Evolutionary conservation across 1,139 yeast species (phyloP).

Genomic region (Candida pseudocylindracea): DNA sequence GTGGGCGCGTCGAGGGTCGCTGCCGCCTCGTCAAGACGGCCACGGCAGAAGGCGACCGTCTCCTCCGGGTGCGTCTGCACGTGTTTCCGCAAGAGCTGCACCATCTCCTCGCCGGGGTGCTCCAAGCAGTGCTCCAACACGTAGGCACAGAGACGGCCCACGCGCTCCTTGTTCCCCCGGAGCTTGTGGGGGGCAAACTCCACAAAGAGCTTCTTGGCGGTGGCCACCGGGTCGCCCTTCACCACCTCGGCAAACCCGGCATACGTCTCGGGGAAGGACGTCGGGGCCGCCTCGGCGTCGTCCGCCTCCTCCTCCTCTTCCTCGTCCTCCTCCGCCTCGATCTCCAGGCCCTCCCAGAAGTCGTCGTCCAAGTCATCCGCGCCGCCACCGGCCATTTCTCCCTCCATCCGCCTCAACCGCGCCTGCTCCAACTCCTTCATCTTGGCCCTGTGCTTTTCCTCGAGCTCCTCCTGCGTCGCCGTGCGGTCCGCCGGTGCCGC

Average conservation of each 20-base stretch:
- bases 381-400: constrained; percentile 22
- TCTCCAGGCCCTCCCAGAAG: constrained; percentile 22
- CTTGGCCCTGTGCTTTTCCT: constrained; percentile 43
- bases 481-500: constrained; percentile 95
- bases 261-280: constrained; percentile 35
- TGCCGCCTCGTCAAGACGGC: constrained; percentile 20
- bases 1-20: constrained; percentile 13
- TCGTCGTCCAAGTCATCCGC: constrained; percentile 44
- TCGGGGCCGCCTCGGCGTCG: not conserved
- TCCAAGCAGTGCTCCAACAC: constrained; percentile 25
- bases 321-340: constrained; percentile 6
- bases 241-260: constrained; percentile 18
- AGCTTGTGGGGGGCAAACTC: constrained; percentile 58
- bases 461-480: constrained; percentile 73
- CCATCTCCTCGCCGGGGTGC: constrained; percentile 14
- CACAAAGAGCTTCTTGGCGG: constrained; percentile 32
- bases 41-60: constrained; percentile 24
- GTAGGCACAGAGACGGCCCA: constrained; percentile 43
- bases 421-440: constrained; percentile 53
- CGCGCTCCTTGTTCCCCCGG: constrained; percentile 60
- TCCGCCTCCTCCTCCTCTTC: constrained; percentile 2
- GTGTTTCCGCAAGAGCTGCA: constrained; percentile 29
- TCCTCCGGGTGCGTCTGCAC: constrained; percentile 45
- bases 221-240: constrained; percentile 11
- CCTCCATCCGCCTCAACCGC: constrained; percentile 71